Conservation (phyloP, 352 stramenopile genomes). For the Elongisporangium senticosum region DNA sequence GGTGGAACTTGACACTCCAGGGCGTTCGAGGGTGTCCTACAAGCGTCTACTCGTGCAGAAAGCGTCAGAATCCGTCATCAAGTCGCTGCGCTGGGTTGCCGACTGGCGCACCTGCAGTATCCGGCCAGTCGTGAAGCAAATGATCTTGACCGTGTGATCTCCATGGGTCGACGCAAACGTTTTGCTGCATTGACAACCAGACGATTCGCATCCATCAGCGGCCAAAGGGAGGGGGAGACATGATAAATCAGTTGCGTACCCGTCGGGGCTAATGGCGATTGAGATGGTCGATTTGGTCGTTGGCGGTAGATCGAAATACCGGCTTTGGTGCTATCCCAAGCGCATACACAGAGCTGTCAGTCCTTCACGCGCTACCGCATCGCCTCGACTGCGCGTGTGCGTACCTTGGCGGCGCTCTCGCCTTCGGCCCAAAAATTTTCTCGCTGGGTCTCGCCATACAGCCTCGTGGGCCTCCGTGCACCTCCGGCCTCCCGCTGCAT, state of each 20-base stretch:
- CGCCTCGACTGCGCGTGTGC: constrained; percentile 1
- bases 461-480: constrained; percentile 31
- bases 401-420: constrained; percentile 71
- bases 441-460: constrained; percentile 34
- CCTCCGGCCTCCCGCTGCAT: constrained; percentile 53
- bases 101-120: constrained; percentile 64
- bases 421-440: constrained; percentile 80
- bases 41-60: constrained; percentile 13
- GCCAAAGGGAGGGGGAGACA: background rate
- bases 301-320: constrained; percentile 79
- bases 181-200: constrained; percentile 37
- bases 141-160: constrained; percentile 98
- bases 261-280: constrained; percentile 83
- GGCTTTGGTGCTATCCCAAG: constrained; percentile 60
- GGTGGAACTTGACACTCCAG: constrained; percentile 99
- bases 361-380: background rate
- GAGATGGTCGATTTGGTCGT: constrained; percentile 87
- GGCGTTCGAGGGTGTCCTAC: constrained; percentile 83
- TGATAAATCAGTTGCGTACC: constrained; percentile 25
- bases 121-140: constrained; percentile 85
- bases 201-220: background rate
- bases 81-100: background rate
- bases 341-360: constrained; percentile 1
- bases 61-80: background rate
- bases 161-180: constrained; percentile 96